Percentiles rank a stretch among this genome's conserved stretches.
These are phyloP conservation scores for Posidonia australis DNA, from an alignment of 106 monocot genomes.

Conservation along the genomic window DNA sequence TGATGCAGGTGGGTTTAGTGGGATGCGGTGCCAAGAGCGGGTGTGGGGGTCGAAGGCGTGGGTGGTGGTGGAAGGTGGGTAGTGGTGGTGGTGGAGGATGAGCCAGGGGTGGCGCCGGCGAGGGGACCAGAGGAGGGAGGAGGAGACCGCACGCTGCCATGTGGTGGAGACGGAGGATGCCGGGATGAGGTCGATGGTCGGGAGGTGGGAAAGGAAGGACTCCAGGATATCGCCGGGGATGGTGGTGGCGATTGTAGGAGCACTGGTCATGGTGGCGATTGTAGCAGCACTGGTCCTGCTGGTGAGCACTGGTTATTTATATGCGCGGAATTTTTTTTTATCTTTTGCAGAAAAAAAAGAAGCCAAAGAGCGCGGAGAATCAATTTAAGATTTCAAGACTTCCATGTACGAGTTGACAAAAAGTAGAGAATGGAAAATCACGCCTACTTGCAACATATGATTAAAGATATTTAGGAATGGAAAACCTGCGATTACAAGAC, in stretches of 20 bases:
- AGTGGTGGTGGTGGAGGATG: conserved; percentile 25
- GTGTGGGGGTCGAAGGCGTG: conserved; percentile 29
- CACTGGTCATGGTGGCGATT: too few species aligned
- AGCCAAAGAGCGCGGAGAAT: too few species aligned
- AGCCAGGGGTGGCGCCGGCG: conserved; percentile 24
- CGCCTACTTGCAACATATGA: too few species aligned
- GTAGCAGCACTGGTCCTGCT: too few species aligned
- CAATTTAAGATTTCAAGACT: too few species aligned
- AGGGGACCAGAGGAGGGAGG: conserved; percentile 21
- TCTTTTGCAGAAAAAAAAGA: too few species aligned
- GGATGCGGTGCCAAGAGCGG: conserved; percentile 8
- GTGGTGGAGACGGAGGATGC: conserved; percentile 29
- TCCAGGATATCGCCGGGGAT: conserved; percentile 29
- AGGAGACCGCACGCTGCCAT: conserved; percentile 29
- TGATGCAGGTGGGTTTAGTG: not conserved
- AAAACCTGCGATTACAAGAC: too few species aligned
- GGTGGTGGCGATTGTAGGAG: conserved; percentile 7
- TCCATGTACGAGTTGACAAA: too few species aligned
- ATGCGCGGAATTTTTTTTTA: too few species aligned
- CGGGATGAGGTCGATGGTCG: conserved; percentile 31
- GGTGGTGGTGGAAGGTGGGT: conserved; percentile 1
- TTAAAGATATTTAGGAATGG: too few species aligned
- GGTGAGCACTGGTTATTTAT: too few species aligned
- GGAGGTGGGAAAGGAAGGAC: conserved; percentile 26
- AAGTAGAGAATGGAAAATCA: too few species aligned